phyloP scores from a whole-genome alignment of 2,329 filamentous ascomycete genomes.

The Sporothrix phasma region DNA sequence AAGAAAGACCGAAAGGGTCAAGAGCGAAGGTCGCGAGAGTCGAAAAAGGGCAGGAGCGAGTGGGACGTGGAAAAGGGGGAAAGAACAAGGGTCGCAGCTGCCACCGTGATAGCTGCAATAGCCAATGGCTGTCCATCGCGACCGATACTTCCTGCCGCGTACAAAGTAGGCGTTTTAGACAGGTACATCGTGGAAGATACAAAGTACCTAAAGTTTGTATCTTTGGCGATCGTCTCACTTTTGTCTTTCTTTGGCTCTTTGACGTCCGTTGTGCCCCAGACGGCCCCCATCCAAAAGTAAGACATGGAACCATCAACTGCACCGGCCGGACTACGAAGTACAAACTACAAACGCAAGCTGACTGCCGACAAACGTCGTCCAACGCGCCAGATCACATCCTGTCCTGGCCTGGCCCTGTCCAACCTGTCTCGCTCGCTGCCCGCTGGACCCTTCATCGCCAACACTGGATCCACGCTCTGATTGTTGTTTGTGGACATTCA shows the following conservation, averaged over 20 bases:
- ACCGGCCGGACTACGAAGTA: not conserved
- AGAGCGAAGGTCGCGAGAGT: not conserved
- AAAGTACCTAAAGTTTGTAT: not conserved
- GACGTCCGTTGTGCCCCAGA: not conserved
- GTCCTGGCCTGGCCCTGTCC: not conserved
- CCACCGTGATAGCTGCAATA: constrained; percentile 2
- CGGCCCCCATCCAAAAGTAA: not conserved
- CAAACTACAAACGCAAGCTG: too few species aligned
- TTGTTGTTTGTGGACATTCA: constrained; percentile 1
- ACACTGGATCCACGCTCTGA: not conserved
- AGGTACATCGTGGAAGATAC: too few species aligned
- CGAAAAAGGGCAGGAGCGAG: not conserved
- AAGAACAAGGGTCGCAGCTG: not conserved
- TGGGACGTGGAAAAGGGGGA: constrained; percentile 5
- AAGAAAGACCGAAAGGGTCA: not conserved
- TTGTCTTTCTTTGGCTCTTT: not conserved
- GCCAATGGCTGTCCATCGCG: not conserved
- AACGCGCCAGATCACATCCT: not conserved
- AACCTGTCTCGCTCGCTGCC: not conserved
- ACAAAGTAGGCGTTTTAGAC: not conserved
- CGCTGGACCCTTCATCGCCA: not conserved
- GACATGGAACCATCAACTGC: constrained; percentile 1
- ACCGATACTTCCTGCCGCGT: not conserved
- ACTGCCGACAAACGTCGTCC: not conserved
- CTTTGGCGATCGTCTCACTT: not conserved